Evolutionary conservation across 2,329 filamentous ascomycete genomes (phyloP).

Genomic region (Arachnomyces sp.): DNA sequence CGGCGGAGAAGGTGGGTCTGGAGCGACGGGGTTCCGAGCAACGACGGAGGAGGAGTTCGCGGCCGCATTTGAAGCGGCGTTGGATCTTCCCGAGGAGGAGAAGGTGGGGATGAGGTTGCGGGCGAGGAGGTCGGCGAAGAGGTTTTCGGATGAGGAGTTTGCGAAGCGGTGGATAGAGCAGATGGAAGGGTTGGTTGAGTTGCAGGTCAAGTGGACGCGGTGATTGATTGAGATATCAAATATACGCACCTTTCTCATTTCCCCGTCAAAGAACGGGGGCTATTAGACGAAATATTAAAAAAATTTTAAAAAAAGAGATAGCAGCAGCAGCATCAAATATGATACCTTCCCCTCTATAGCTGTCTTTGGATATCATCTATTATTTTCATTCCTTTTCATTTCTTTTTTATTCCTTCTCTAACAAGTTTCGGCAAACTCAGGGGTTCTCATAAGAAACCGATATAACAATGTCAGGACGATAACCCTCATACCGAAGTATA

Average conservation of each 20-base stretch:
- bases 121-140: conserved; percentile 67
- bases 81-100: conserved; percentile 55
- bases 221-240: not conserved
- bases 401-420: too few species aligned
- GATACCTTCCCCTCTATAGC: too few species aligned
- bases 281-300: too few species aligned
- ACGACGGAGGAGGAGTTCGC: conserved; percentile 73
- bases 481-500: too few species aligned
- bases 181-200: conserved; percentile 61
- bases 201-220: conserved; percentile 22
- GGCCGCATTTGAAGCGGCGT: conserved; percentile 66
- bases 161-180: conserved; percentile 67
- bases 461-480: too few species aligned
- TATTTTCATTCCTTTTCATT: too few species aligned
- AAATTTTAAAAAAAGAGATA: too few species aligned
- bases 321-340: conserved; percentile 7
- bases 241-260: not conserved
- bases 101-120: conserved; percentile 66
- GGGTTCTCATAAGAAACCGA: too few species aligned
- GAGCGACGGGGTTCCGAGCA: conserved; percentile 80
- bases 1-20: conserved; percentile 66
- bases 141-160: conserved; percentile 87
- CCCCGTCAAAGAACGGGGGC: too few species aligned
- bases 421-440: too few species aligned
- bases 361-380: too few species aligned